Base-by-base conservation (phyloP, 495 filamentous ascomycete species). In the Entonaema liquescens region DNA sequence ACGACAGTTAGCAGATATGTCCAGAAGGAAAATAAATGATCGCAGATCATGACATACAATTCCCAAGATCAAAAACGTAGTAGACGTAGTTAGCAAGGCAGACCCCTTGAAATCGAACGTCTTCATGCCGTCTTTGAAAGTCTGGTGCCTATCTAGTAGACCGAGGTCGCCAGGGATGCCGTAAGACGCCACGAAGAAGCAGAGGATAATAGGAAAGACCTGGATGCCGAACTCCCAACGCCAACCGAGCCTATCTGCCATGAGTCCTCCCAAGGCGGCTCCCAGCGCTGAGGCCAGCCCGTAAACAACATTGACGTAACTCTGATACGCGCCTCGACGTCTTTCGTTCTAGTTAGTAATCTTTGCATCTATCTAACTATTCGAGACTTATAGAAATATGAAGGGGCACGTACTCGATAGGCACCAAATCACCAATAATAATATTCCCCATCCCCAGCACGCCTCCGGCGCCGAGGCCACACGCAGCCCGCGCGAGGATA, bases 181-280 rank as follows among this genome's bases (percentile, higher is more conserved):
- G 55, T 86, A 76, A 15, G 76, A 74, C 2, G 87, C 85, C 17
- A 89, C 80, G 1, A 88, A 68, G 35, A 92, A 80, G 49, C 89
- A 87, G n/a, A 89, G 60, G 8, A 88, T 74, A 29, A 93, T 81
- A 15, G 86, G 81, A 0, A 90, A 88, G 2, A 94, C 82, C 72
- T 95, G 92, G 33, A 93, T 71, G 9, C 81, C 83, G 73, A 85
- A 87, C 42, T 91, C 90, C 83, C 88, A 89, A 38, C 92, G 82
- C 91, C 91, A 94, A 26, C 91, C 91, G 36, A 94, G 83, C 21
- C 78, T 79, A 71, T 95, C 92, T 13, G 90, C 91, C 57, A 95
- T 85, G 59, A 86, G 82, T 1, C 92, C 92, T 23, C 92, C 92
- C 57, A 92, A 83, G 0, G 89, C 91, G 6, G 91, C 89, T 0